phyloP scores from a whole-genome alignment of 2,329 filamentous ascomycete species.

The Tetracladium maxilliforme region DNA sequence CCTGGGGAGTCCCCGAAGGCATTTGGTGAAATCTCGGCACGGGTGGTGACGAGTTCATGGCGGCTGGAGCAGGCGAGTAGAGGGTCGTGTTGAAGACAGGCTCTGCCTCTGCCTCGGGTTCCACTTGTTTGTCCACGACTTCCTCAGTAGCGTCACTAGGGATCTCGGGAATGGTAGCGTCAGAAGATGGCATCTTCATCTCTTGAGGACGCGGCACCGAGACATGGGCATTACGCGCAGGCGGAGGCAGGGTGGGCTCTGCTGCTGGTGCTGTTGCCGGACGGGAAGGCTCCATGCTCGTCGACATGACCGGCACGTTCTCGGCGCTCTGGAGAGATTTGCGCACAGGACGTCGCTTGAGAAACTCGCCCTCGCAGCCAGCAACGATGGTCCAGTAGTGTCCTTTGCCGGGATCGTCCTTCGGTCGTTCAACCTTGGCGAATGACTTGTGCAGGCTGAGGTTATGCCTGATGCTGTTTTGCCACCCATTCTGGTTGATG shows the following conservation, averaged over 20 bases:
- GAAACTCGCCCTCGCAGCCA: constrained; percentile 79
- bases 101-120: constrained; percentile 8
- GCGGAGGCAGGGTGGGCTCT: constrained; percentile 8
- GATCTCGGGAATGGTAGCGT: constrained; percentile 62
- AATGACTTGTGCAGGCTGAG: constrained; percentile 95
- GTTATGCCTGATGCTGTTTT: constrained; percentile 98
- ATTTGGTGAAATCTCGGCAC: constrained; percentile 40
- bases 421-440: constrained; percentile 86
- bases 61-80: constrained; percentile 55
- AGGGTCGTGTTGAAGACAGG: constrained; percentile 30
- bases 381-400: constrained; percentile 92
- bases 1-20: constrained; percentile 60
- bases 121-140: constrained; percentile 29
- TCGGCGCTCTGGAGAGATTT: constrained; percentile 40
- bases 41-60: constrained; percentile 85
- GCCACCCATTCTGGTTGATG: constrained; percentile 78
- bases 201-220: constrained; percentile 6
- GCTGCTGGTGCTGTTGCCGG: constrained; percentile 8
- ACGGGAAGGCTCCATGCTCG: constrained; percentile 8
- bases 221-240: constrained; percentile 6
- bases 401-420: constrained; percentile 94
- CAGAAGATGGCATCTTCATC: constrained; percentile 56
- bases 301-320: constrained; percentile 21
- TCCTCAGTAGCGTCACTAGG: constrained; percentile 43
- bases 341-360: constrained; percentile 68